Evolutionary conservation across 345 rosid species (phyloP).

Genomic region (Arabidopsis arenosa): DNA sequence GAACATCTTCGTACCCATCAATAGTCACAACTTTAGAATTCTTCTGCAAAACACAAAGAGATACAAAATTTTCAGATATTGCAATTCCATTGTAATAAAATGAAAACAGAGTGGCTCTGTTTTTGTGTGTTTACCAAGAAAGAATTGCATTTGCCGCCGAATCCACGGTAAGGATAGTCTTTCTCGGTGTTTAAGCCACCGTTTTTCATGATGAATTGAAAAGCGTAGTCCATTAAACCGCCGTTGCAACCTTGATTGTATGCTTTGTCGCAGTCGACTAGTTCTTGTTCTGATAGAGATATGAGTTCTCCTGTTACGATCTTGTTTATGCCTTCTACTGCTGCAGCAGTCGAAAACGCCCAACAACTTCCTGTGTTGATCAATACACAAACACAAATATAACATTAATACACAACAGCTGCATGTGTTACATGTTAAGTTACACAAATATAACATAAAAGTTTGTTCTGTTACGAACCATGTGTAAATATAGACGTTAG

Average conservation of each 20-base stretch:
- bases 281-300: constrained; percentile 84
- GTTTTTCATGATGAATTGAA: constrained; percentile 79
- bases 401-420: not conserved
- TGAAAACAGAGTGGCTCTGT: constrained; percentile 30
- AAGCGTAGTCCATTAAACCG: constrained; percentile 97
- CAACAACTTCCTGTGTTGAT: constrained; percentile 89
- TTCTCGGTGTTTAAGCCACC: constrained; percentile 84
- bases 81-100: not conserved
- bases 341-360: constrained; percentile 94
- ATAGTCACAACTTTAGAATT: constrained; percentile 78
- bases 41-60: constrained; percentile 46
- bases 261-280: constrained; percentile 81
- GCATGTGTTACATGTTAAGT: not conserved
- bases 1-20: constrained; percentile 84
- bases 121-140: constrained; percentile 49
- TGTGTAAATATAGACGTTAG: no score
- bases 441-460: not conserved
- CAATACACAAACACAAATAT: constrained; percentile 10
- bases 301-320: constrained; percentile 81
- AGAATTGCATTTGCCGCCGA: constrained; percentile 59
- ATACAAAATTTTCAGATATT: not conserved
- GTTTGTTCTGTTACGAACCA: no score
- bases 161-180: constrained; percentile 77
- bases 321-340: constrained; percentile 91
- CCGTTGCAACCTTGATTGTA: constrained; percentile 87